Evolutionary conservation across 345 rosid genomes (phyloP), one percentile per base, ranked within the genome.

Genomic region (Excoecaria cochinchinensis): DNA sequence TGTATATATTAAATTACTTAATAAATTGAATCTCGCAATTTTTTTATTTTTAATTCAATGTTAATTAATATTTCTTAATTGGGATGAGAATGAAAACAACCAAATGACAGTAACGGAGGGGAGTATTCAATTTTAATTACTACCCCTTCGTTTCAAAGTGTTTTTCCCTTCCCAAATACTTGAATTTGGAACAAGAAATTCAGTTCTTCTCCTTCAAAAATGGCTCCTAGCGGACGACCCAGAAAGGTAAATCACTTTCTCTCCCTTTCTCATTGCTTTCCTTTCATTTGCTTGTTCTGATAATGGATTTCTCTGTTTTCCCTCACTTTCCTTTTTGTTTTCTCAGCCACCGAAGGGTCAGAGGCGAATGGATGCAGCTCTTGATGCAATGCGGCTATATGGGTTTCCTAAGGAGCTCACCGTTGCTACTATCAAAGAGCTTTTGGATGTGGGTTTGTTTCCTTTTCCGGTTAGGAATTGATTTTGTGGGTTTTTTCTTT

Each of bases 361-460:
- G 39, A 73, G 73, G 36, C 80, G 89, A 14, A 80, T 73, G 80
- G 87, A 76, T 61, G 92, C 92, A 0, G 86, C 90, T 22, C 63
- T 85, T 17, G 89, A 87, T 53, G 85, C 86, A 19, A 84, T 85
- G 90, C 55, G 15, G 15, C 53, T 57, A 16, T 75, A 47, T 24
- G 89, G 89, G 15, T 89, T 87, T 59, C 38, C 74, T 0, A 17
- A 76, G 0, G 9, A 36, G 36, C 0, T 85, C 15, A 68, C 79
- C 12, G 17, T n/a, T 38, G 42, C 46, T 63, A 72, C 78, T 4
- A 51, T 88, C 3, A 74, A 78, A 17, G 86, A 82, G 56, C 86
- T 89, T 25, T 76, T 83, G 74, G 24, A 79, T 0, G 92, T 86
- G 59, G 46, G 83, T 57, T 50, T 58, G 11, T 15, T 19, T 31